These are phyloP conservation scores for Pterulicium gracile DNA, from an alignment of 1,284 basidiomycete genomes.

Conservation along the genomic window DNA sequence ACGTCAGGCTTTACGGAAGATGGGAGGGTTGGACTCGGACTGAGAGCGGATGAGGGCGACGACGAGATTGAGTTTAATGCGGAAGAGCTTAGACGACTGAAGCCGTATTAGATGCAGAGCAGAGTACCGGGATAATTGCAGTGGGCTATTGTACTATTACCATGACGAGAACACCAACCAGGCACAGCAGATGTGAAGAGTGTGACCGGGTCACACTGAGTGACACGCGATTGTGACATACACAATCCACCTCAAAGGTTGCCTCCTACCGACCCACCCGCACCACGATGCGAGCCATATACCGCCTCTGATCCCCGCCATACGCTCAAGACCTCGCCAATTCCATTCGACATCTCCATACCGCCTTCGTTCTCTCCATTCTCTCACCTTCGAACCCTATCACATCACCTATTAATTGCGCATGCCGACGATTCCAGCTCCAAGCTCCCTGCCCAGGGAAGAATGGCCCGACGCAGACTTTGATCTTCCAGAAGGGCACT, in stretches of 20 bases:
- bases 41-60: constrained; percentile 19
- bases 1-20: constrained; percentile 27
- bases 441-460: constrained; percentile 42
- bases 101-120: constrained; percentile 46
- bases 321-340: constrained; percentile 3
- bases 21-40: not conserved
- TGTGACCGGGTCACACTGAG: not conserved
- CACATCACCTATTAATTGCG: not conserved
- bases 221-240: not conserved
- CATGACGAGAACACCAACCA: too few relatives aligned
- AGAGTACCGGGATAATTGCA: too few relatives aligned
- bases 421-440: constrained; percentile 51
- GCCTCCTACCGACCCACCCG: not conserved
- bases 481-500: constrained; percentile 63
- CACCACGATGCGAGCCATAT: constrained; percentile 3
- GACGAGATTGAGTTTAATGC: constrained; percentile 53
- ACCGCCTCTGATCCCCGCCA: constrained; percentile 7
- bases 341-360: constrained; percentile 8
- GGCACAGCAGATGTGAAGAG: too few relatives aligned
- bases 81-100: constrained; percentile 46
- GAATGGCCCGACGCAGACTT: constrained; percentile 81
- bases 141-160: too few relatives aligned
- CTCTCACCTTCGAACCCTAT: constrained; percentile 12
- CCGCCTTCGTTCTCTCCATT: constrained; percentile 11
- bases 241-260: not conserved